These are phyloP conservation scores for Lactifluus volemus DNA, from an alignment of 768 basidiomycete species.

Conservation along the genomic window DNA sequence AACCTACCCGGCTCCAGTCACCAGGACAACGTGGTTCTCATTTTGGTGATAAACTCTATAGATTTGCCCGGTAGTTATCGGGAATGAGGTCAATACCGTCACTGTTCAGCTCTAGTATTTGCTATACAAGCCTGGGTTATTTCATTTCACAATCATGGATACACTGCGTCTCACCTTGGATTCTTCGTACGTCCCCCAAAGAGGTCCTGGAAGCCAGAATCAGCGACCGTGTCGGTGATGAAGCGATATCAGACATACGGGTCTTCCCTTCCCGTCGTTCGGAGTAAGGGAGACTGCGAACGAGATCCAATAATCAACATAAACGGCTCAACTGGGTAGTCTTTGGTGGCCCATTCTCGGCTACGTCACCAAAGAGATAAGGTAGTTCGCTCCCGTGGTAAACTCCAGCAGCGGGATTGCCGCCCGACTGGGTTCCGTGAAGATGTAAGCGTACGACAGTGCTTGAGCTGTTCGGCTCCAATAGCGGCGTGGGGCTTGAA, in stretches of 20 bases:
- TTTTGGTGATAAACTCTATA: slow-evolving; percentile 2
- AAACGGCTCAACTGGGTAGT: slow-evolving; percentile 23
- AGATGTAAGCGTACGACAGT: slow-evolving; percentile 35
- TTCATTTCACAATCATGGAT: background rate
- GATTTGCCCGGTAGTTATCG: background rate
- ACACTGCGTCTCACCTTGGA: background rate
- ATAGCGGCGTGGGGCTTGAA: slow-evolving; percentile 32
- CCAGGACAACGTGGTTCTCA: background rate
- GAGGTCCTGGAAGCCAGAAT: background rate
- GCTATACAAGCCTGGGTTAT: background rate
- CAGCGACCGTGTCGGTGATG: background rate
- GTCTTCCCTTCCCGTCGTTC: slow-evolving; percentile 34
- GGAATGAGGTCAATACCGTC: background rate
- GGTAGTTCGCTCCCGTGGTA: slow-evolving; percentile 19
- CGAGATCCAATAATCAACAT: slow-evolving; percentile 43
- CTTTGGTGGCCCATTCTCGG: background rate
- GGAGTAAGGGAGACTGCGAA: slow-evolving; percentile 37
- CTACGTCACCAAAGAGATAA: slow-evolving; percentile 17
- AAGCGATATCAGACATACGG: slow-evolving; percentile 22
- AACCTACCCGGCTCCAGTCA: background rate
- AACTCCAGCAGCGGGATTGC: slow-evolving; percentile 12
- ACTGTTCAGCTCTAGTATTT: slow-evolving; percentile 8
- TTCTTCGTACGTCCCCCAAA: background rate
- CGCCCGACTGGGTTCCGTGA: slow-evolving; percentile 30
- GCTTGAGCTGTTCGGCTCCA: slow-evolving; percentile 34